phyloP scores from a whole-genome alignment of 306 rosid species.

The Oemleria cerasiformis region DNA sequence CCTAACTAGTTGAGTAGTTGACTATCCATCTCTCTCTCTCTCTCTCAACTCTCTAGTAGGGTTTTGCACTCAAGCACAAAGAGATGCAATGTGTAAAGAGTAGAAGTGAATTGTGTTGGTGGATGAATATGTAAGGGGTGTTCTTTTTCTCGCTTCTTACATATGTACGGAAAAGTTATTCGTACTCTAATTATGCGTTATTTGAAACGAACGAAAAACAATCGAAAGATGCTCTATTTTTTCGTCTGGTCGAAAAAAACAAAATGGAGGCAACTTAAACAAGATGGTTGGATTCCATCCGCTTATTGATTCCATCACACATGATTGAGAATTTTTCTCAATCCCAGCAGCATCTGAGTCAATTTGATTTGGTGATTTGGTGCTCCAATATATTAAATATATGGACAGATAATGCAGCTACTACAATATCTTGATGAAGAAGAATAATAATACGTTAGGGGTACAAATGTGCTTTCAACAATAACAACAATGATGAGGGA shows the following conservation, averaged over 20 bases:
- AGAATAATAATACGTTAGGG: conserved; percentile 20
- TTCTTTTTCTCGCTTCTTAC: not conserved
- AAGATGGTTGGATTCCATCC: not conserved
- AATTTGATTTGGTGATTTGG: conserved; percentile 25
- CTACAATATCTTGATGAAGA: conserved; percentile 12
- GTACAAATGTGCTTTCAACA: conserved; percentile 19
- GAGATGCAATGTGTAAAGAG: conserved; percentile 29
- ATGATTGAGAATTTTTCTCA: conserved; percentile 23
- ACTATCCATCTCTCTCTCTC: conserved; percentile 38
- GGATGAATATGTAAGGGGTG: conserved; percentile 5
- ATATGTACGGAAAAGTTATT: not conserved
- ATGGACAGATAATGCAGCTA: conserved; percentile 11
- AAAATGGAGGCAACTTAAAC: not conserved
- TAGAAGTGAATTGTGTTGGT: conserved; percentile 15
- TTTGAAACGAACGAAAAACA: not conserved
- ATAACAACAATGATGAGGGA: conserved; percentile 4
- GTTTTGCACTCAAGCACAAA: conserved; percentile 32
- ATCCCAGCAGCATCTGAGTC: conserved; percentile 9
- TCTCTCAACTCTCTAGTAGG: conserved; percentile 9
- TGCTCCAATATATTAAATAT: not conserved
- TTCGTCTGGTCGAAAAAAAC: too few species aligned
- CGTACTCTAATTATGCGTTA: not conserved
- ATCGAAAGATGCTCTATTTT: too few species aligned
- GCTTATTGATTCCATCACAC: conserved; percentile 1
- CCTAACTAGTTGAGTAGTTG: conserved; percentile 38